Base-by-base conservation (phyloP, 1,284 basidiomycete species). In the Macrocystidia cucumis region DNA sequence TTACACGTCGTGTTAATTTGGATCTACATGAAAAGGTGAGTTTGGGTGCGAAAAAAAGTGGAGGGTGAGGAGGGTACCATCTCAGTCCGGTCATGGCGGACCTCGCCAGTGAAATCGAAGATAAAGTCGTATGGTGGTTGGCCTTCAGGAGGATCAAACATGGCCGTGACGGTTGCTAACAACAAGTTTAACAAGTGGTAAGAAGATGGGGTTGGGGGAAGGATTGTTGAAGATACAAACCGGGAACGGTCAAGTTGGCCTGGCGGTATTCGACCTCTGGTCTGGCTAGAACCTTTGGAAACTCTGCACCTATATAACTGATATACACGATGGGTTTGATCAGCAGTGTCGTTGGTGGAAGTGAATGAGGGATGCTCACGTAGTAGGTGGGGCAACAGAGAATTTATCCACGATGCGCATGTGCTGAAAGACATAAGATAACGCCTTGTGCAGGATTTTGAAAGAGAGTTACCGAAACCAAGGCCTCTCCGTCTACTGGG, bases 351-450 rank as follows among this genome's bases (percentile, higher is more conserved):
- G 32, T 31, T 11, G 33, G 13, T 23, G 29, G 40, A 29, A 32
- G 38, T 19, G 33, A 21, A 28, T 32, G 42, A 9, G 29, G 25
- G 37, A 27, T 18, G 63, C 80, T 49, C 54, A 91, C 81, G 88
- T 91, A 35, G 89, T 91, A n/a, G 90, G 72, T 4, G 90, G 90
- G 9, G 62, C 51, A 24, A 92, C 84, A 14, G 85, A 88, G 57
- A 78, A 91, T 54, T 89, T 87, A 62, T 93, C 90, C 29, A 89
- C 86, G 45, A 90, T 81, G 34, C 82, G 74, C 12, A 88, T 62
- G 52, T 77, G 67, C 84, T 88, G 50, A 22, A 23, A 21, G 32
- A 26, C 9, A 29, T 34, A 29, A 41, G 34, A 31, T 12, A 42
- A 34, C 34, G 40, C 41, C 41, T 34, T 32, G 11, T 13, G 14